Evolutionary conservation across 2,329 filamentous ascomycete genomes (phyloP), one percentile per base, ranked within the genome.

Genomic region (Colletotrichum tofieldiae): DNA sequence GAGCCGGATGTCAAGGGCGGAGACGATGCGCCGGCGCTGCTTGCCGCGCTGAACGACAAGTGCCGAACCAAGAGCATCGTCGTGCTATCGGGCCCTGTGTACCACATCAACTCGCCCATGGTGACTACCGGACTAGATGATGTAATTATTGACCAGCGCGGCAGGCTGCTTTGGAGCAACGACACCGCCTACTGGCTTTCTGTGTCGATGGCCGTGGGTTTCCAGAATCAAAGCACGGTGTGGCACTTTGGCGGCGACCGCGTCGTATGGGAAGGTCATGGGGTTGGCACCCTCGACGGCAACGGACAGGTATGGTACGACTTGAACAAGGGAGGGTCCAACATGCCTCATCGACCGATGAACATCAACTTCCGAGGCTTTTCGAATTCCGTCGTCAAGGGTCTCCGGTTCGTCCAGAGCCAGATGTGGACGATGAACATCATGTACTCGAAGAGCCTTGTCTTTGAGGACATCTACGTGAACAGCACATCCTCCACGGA

Each of bases 381-480:
- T 4, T 85, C 79, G 6, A 85, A 90, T 75, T 86, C 85, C 0
- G 77, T 85, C 4, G 80, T 90, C 16, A 79, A 81, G 47, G 83
- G 86, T 3, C 71, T 90, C 20, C 81, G 81, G 2, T 90, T 89
- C 73, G 79, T 91, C 9, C 85, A 88, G 72, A 88, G 85, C 72
- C 89, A 91, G 79, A 91, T 91, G 89, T 91, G 89, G 85, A 87
- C 86, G 0, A 86, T 90, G 83, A 86, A 86, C 1, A 83, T 89
- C 39, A 86, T 86, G 12, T 79, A 86, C 76, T 86, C 85, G 3
- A 72, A 84, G 8, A 79, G 86, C 60, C 78, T 87, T 1, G 78
- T 86, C 0, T 80, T 90, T 8, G 81, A 86, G 61, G 82, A 87
- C 71, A 88, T 90, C 5, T 86, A 84, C 73, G 83, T 89, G 66